Conservation (phyloP, 805 yeast genomes). For the Maudiozyma turicensis region DNA sequence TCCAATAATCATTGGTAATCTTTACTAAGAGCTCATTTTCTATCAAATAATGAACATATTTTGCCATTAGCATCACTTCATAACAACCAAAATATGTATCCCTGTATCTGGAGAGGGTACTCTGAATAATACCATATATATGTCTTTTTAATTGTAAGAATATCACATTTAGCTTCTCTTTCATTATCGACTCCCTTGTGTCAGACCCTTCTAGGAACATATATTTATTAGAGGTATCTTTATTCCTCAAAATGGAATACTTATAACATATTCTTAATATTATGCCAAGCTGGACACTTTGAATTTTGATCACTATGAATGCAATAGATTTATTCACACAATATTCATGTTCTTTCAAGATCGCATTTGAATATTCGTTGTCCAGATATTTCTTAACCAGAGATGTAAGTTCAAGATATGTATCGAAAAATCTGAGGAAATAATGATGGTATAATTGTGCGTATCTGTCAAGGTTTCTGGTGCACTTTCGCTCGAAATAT, state of each 20-base stretch:
- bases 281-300: conserved; percentile 4
- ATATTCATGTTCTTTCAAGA: conserved; percentile 1
- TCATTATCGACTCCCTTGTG: background rate
- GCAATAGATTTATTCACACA: conserved; percentile 4
- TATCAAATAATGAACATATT: conserved; percentile 5
- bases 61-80: conserved; percentile 4
- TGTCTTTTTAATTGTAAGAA: background rate
- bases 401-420: conserved; percentile 1
- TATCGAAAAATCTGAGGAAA: background rate
- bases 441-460: background rate
- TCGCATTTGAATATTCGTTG: background rate
- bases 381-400: conserved; percentile 1
- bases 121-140: background rate
- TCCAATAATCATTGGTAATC: no score
- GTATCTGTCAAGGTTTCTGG: conserved; percentile 3
- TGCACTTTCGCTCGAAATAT: conserved; percentile 7
- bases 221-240: background rate
- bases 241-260: background rate
- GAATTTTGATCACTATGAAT: conserved; percentile 2
- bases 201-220: background rate
- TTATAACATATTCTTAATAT: conserved; percentile 4
- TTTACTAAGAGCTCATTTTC: conserved; percentile 1
- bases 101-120: background rate
- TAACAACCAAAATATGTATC: conserved; percentile 3
- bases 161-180: background rate